Conservation (phyloP, 2,329 filamentous ascomycete species). For the Colletotrichum spinosum region DNA sequence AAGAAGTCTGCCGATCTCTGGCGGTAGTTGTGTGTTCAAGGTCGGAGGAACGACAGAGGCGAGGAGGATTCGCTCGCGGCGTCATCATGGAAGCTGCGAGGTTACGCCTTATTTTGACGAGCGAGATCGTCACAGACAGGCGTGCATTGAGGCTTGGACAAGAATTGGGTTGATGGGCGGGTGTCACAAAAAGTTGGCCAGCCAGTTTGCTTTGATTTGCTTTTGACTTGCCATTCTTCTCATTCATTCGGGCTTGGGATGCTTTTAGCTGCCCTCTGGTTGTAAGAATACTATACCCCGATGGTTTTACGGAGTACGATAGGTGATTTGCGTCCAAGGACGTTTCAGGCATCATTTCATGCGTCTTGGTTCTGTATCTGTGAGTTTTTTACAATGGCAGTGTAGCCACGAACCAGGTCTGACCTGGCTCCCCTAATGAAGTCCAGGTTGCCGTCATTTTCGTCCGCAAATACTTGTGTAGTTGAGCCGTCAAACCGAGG, state of each 20-base stretch:
- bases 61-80: background rate
- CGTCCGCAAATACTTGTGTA: too few relatives aligned
- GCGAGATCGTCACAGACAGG: conserved; percentile 5
- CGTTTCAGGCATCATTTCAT: background rate
- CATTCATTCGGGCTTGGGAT: conserved; percentile 21
- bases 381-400: too few relatives aligned
- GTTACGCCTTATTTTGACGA: background rate
- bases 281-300: conserved; percentile 26
- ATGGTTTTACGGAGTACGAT: conserved; percentile 19
- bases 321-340: background rate
- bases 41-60: background rate
- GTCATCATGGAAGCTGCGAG: background rate
- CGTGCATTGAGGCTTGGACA: conserved; percentile 10
- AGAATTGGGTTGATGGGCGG: conserved; percentile 1
- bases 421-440: too few relatives aligned
- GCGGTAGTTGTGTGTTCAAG: conserved; percentile 16
- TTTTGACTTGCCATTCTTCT: conserved; percentile 1
- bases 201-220: conserved; percentile 5
- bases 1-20: conserved; percentile 33
- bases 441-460: too few relatives aligned
- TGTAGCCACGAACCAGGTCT: too few relatives aligned
- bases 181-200: conserved; percentile 6
- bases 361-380: too few relatives aligned
- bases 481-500: too few relatives aligned
- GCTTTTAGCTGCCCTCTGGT: conserved; percentile 15